Conservation (phyloP, 257 asterid species). For the Primulina tabacum region DNA sequence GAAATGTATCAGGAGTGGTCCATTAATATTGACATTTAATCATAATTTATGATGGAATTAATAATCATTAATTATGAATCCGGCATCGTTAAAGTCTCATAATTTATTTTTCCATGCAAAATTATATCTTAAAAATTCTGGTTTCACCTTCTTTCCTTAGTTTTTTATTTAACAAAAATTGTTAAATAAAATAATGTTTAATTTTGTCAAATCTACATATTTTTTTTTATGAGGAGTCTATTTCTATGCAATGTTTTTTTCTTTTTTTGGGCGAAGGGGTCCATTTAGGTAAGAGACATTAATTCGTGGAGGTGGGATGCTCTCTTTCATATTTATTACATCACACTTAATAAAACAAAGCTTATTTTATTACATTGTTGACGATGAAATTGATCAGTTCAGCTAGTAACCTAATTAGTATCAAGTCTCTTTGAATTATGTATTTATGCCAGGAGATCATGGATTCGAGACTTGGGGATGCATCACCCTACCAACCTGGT, state of each 20-base stretch:
- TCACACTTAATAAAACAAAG: too few relatives aligned
- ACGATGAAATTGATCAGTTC: too few relatives aligned
- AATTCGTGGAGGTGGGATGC: constrained; percentile 35
- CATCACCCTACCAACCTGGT: too few relatives aligned
- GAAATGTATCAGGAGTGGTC: not conserved
- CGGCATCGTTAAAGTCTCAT: not conserved
- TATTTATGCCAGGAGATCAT: too few relatives aligned
- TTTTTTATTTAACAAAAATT: too few relatives aligned
- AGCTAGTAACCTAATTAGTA: too few relatives aligned
- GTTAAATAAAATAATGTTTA: not conserved
- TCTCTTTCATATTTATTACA: constrained; percentile 30
- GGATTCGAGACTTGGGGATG: too few relatives aligned
- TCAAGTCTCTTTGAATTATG: too few relatives aligned
- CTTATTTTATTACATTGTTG: too few relatives aligned
- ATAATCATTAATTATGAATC: not conserved
- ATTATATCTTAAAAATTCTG: too few relatives aligned
- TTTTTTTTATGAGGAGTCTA: not conserved
- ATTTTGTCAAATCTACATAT: not conserved
- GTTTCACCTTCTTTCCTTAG: too few relatives aligned
- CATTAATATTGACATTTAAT: not conserved
- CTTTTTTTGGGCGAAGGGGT: not conserved
- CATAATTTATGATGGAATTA: not conserved
- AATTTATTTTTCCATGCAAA: not conserved
- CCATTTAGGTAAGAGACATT: constrained; percentile 44
- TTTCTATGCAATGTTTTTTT: not conserved